phyloP scores from a whole-genome alignment of 371 early-diverging fungal genomes.

The Zychaea mexicana region DNA sequence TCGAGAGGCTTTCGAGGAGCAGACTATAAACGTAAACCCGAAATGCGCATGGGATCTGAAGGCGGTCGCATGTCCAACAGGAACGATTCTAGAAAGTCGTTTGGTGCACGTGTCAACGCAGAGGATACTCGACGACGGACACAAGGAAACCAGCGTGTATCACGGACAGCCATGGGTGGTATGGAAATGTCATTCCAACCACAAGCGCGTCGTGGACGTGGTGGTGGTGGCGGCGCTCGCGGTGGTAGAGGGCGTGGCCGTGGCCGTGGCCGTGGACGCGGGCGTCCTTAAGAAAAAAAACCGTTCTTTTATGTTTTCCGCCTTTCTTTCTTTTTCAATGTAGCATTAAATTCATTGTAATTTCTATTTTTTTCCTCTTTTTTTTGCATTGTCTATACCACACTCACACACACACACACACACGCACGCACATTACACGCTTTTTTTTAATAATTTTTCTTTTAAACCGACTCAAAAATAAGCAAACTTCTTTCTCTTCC shows the following conservation, averaged over 20 bases:
- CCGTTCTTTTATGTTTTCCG: background rate
- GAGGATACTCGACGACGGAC: conserved; percentile 22
- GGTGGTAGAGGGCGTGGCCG: background rate
- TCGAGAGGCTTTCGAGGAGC: conserved; percentile 26
- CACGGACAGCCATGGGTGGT: conserved; percentile 65
- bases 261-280: background rate
- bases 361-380: background rate
- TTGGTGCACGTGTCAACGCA: conserved; percentile 43
- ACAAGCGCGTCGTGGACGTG: conserved; percentile 9
- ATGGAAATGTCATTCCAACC: conserved; percentile 69
- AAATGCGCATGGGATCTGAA: conserved; percentile 56
- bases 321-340: background rate
- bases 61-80: conserved; percentile 35
- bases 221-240: background rate
- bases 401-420: background rate
- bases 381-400: conserved; percentile 4
- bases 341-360: background rate
- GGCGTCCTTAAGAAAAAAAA: background rate
- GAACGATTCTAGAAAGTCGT: conserved; percentile 40
- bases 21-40: conserved; percentile 43
- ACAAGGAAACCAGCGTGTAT: conserved; percentile 39
- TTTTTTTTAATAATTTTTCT: background rate
- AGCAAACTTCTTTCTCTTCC: background rate
- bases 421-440: too few relatives aligned
- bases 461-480: background rate